Base-by-base conservation (phyloP, 345 rosid genomes). In the Ceriops decandra region DNA sequence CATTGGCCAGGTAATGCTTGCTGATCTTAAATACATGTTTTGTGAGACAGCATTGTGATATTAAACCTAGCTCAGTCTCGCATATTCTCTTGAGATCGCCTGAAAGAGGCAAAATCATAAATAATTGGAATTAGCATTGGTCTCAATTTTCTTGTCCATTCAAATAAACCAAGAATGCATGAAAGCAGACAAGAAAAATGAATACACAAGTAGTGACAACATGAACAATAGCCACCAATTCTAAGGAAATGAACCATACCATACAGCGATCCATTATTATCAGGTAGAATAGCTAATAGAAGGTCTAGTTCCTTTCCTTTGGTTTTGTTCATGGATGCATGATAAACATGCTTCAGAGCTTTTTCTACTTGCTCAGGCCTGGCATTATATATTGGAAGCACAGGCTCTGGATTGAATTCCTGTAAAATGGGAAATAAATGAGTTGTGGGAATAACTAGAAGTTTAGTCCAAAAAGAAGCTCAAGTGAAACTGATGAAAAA, bases 271-370 rank as follows among this genome's bases (percentile, higher is more conserved):
- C 99, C 99, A 62, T 95, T 95, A 82, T 87, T 95, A 85, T 95
- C 99, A 7, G 99, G 99, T 65, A 95, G 80, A 79, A 95, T 95
- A 33, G 80, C 98, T 74, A 95, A 78, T 30, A 95, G 73, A 79
- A 95, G 99, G 79, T 95, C 99, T 51, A 95, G 82, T 65, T 95
- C 99, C 86, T 92, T 95, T 69, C 98, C 99, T 80, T 88, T 95
- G 61, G 92, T 84, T 83, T 84, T 95, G 85, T 79, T 90, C 79
- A 83, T 83, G 57, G 97, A 80, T 53, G 91, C 82, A 74, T 95
- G 83, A 71, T 81, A 91, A 46, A 95, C 96, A 77, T 91, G 93
- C 80, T 88, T 95, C 82, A 95, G 72, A 70, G 99, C 98, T 84
- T 91, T 95, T 80, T 90, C 99, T 1, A 95, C 99, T 83, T 88